These are phyloP conservation scores for Pyrenopolyporus hunteri DNA, from an alignment of 495 filamentous ascomycete genomes.

Conservation along the genomic window DNA sequence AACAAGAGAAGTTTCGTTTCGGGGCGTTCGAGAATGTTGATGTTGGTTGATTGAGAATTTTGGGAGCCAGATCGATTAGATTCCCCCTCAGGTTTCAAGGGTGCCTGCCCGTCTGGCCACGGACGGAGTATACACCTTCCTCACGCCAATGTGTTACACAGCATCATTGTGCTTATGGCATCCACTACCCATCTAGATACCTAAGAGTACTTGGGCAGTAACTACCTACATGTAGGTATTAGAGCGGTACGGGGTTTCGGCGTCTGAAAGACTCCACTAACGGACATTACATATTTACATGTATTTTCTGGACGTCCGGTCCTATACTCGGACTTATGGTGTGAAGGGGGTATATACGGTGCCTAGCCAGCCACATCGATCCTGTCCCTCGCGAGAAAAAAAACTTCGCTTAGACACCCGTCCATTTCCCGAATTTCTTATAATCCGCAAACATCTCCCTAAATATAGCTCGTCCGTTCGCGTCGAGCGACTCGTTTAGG, in stretches of 20 bases:
- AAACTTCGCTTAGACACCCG: conserved; percentile 50
- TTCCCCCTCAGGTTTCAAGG: no score
- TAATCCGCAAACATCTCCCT: conserved; percentile 74
- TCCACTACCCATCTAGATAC: no score
- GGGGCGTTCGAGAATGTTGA: neutral
- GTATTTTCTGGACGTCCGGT: neutral
- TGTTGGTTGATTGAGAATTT: neutral
- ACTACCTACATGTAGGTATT: no score
- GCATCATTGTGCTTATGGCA: no score
- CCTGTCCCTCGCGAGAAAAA: neutral
- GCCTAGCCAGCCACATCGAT: neutral
- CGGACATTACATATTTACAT: neutral
- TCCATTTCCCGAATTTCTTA: conserved; percentile 72
- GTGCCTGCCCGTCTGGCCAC: no score
- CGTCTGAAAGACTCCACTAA: conserved; percentile 13
- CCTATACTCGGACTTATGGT: conserved; percentile 12
- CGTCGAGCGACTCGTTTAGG: conserved; percentile 73
- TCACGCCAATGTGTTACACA: no score
- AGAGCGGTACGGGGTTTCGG: neutral
- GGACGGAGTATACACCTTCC: no score
- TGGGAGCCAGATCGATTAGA: no score
- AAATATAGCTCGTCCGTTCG: conserved; percentile 70
- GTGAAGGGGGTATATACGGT: conserved; percentile 21
- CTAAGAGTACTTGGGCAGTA: no score
- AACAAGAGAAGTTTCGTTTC: neutral